phyloP scores from a whole-genome alignment of 306 rosid genomes.

The Quercus engelmannii region DNA sequence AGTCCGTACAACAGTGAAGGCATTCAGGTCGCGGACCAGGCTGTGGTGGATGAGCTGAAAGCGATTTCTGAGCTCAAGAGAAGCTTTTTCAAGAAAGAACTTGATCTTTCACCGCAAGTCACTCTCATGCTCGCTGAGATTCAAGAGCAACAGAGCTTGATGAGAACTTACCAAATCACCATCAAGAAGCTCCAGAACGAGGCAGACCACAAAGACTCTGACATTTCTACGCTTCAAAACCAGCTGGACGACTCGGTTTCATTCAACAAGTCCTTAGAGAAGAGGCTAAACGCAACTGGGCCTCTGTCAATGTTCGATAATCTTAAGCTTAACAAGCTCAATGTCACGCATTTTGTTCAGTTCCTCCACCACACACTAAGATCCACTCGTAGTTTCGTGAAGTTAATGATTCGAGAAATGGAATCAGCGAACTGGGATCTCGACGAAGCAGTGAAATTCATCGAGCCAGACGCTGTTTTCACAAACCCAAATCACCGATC shows the following conservation, averaged over 20 bases:
- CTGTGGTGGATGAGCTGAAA: constrained; percentile 77
- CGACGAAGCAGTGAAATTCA: constrained; percentile 56
- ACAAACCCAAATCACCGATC: constrained; percentile 42
- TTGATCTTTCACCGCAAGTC: constrained; percentile 84
- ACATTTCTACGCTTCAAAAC: constrained; percentile 25
- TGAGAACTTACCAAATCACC: constrained; percentile 81
- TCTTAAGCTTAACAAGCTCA: constrained; percentile 34
- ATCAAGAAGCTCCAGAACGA: constrained; percentile 64
- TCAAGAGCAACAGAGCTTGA: constrained; percentile 85
- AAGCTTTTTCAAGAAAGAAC: constrained; percentile 61
- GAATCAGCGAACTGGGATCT: constrained; percentile 90
- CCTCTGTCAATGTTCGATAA: constrained; percentile 53
- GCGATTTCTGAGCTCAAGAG: constrained; percentile 72
- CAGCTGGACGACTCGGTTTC: constrained; percentile 33
- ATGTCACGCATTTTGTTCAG: constrained; percentile 52
- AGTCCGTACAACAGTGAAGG: constrained; percentile 72
- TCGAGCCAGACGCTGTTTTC: constrained; percentile 58
- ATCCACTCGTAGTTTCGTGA: constrained; percentile 57
- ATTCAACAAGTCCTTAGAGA: constrained; percentile 49
- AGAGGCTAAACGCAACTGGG: constrained; percentile 64
- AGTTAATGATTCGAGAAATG: constrained; percentile 66
- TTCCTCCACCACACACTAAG: constrained; percentile 50
- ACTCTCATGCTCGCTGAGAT: constrained; percentile 91
- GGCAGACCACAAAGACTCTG: constrained; percentile 29
- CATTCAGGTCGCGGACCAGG: constrained; percentile 75